These are phyloP conservation scores for Plasmodium coatneyi DNA, from an alignment of 169 alveolate genomes.

Conservation along the genomic window DNA sequence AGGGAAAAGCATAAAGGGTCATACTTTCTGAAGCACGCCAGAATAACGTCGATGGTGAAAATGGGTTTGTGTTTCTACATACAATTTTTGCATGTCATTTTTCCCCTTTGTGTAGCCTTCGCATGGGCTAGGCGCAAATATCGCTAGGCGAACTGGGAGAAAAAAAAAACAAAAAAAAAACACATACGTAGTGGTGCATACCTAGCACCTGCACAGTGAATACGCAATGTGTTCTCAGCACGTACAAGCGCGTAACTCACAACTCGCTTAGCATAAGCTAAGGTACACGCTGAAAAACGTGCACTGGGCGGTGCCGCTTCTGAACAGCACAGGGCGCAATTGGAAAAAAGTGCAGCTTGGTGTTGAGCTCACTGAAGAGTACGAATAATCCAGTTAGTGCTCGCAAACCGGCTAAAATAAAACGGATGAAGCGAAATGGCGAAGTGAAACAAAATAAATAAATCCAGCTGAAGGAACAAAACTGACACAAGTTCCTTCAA, in stretches of 20 bases:
- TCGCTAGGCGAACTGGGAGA: neutral
- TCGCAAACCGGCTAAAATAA: neutral
- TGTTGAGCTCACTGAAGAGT: neutral
- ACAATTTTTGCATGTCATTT: neutral
- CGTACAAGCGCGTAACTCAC: neutral
- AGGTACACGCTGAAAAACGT: neutral
- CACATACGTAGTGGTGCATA: neutral
- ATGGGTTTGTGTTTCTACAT: constrained; percentile 8
- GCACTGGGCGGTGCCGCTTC: neutral
- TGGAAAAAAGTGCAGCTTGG: neutral
- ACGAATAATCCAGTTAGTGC: neutral
- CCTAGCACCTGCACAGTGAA: no score
- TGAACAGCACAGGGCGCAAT: neutral
- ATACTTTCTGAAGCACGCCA: neutral
- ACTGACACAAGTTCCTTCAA: neutral
- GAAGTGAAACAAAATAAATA: neutral
- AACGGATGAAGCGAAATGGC: neutral
- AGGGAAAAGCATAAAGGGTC: neutral
- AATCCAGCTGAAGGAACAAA: neutral
- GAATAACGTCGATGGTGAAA: neutral
- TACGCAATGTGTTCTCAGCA: neutral
- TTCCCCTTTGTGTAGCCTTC: neutral
- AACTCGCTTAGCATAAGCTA: neutral
- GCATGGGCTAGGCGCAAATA: neutral
- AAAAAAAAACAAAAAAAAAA: constrained; percentile 15